A percentile compares a stretch with the other conserved stretches of the same genome.
phyloP scores from a whole-genome alignment of 2,329 filamentous ascomycete genomes.

The Myriosclerotinia duriaeana region DNA sequence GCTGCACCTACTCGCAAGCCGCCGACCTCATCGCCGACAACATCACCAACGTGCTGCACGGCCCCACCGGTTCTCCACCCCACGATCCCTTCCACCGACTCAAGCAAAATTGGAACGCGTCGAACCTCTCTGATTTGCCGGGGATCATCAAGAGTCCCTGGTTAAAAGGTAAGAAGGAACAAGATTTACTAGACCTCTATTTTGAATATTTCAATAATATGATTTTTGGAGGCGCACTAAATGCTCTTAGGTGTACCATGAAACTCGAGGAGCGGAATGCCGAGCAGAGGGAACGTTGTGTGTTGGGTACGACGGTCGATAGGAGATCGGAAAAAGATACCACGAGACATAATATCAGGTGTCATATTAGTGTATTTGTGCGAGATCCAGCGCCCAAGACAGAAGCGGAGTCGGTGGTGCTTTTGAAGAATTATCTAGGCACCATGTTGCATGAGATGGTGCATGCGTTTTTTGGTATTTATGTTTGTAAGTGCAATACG shows the following conservation, averaged over 20 bases:
- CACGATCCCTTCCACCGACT: constrained; percentile 15
- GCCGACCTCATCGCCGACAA: constrained; percentile 20
- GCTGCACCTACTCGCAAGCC: constrained; percentile 20
- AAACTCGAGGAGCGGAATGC: constrained; percentile 6
- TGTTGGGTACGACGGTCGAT: constrained; percentile 20
- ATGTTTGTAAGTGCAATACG: constrained; percentile 19
- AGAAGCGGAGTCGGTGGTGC: background rate
- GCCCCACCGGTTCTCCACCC: background rate
- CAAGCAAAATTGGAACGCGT: constrained; percentile 15
- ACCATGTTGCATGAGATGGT: constrained; percentile 23
- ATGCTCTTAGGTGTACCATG: constrained; percentile 14
- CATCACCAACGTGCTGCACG: constrained; percentile 6
- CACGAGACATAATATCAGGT: constrained; percentile 6
- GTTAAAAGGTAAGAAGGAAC: constrained; percentile 14
- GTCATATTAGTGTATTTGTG: constrained; percentile 8
- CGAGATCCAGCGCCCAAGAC: background rate
- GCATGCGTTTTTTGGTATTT: constrained; percentile 23
- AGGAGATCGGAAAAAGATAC: background rate
- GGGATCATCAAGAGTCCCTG: constrained; percentile 9
- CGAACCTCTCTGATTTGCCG: background rate
- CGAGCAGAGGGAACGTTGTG: background rate
- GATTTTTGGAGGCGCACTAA: constrained; percentile 20
- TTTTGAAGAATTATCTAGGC: constrained; percentile 15
- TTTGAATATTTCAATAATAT: constrained; percentile 20
- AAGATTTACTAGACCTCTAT: constrained; percentile 14